These are phyloP conservation scores for Tolypocladium album DNA, from an alignment of 2,329 filamentous ascomycete genomes.

Conservation along the genomic window DNA sequence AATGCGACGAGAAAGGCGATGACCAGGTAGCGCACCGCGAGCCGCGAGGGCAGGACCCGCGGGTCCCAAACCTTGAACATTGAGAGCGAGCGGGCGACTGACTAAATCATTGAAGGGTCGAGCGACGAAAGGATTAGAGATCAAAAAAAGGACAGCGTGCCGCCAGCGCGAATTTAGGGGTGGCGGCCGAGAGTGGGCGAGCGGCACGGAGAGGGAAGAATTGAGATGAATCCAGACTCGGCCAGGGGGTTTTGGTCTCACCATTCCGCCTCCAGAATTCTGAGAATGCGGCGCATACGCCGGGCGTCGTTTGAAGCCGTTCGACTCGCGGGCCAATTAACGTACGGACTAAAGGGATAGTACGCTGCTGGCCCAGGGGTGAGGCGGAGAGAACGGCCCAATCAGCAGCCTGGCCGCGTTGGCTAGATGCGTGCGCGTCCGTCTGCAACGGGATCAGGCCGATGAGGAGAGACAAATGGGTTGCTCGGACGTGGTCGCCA, in stretches of 20 bases:
- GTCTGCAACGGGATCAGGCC: not conserved
- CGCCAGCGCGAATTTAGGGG: not conserved
- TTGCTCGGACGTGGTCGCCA: too few species aligned
- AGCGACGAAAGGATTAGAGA: not conserved
- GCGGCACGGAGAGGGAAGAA: not conserved
- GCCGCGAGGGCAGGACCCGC: slow-evolving; percentile 14
- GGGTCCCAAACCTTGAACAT: slow-evolving; percentile 4
- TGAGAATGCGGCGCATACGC: too few species aligned
- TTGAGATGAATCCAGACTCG: not conserved
- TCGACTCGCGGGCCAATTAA: too few species aligned
- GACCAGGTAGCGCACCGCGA: slow-evolving; percentile 17
- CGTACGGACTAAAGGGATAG: too few species aligned
- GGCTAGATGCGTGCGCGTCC: not conserved
- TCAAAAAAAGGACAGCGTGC: too few species aligned
- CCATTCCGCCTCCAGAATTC: too few species aligned
- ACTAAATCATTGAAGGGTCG: not conserved
- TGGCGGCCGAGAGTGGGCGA: not conserved
- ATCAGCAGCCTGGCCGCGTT: not conserved
- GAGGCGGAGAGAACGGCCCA: not conserved
- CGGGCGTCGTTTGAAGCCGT: too few species aligned
- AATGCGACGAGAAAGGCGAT: slow-evolving; percentile 12
- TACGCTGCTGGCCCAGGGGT: too few species aligned
- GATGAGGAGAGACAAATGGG: too few species aligned
- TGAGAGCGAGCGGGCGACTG: not conserved
- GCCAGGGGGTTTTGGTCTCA: not conserved